A percentile compares a stretch with the other conserved stretches of the same genome.
Conservation (phyloP, 495 filamentous ascomycete genomes). For the Letharia columbiana region DNA sequence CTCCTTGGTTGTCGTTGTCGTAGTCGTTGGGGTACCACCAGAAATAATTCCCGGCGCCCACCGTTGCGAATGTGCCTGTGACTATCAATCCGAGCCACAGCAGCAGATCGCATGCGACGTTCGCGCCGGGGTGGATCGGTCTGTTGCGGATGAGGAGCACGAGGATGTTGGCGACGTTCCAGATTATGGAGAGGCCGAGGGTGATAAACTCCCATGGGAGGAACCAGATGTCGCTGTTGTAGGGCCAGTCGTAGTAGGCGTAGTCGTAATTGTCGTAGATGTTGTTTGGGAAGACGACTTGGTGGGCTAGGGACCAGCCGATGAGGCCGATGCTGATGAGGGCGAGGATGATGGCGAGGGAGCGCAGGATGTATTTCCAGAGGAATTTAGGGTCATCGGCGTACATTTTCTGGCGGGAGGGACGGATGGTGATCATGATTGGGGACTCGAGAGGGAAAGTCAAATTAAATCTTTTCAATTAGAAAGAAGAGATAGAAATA, state of each 20-base stretch:
- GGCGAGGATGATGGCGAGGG: constrained; percentile 23
- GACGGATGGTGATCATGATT: constrained; percentile 5
- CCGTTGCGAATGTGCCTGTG: constrained; percentile 20
- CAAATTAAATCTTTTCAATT: background rate
- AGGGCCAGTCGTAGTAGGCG: background rate
- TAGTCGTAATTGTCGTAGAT: background rate
- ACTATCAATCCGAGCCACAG: constrained; percentile 29
- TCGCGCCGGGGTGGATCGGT: constrained; percentile 28
- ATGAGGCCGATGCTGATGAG: constrained; percentile 26
- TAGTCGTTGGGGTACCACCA: background rate
- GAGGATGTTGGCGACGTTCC: constrained; percentile 22
- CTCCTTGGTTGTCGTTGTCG: background rate
- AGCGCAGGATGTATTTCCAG: constrained; percentile 29
- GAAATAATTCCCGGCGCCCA: constrained; percentile 2
- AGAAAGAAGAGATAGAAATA: background rate
- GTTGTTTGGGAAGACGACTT: background rate
- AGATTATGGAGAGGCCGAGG: constrained; percentile 22
- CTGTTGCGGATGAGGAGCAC: constrained; percentile 16
- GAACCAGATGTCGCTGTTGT: background rate
- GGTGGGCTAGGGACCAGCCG: constrained; percentile 23
- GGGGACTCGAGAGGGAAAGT: background rate
- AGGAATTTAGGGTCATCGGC: constrained; percentile 18
- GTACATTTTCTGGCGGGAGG: background rate
- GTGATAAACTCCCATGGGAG: constrained; percentile 26
- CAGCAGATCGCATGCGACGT: constrained; percentile 30